Evolutionary conservation across 345 rosid genomes (phyloP), one percentile per base, ranked within the genome.

Genomic region (Theobroma cacao): DNA sequence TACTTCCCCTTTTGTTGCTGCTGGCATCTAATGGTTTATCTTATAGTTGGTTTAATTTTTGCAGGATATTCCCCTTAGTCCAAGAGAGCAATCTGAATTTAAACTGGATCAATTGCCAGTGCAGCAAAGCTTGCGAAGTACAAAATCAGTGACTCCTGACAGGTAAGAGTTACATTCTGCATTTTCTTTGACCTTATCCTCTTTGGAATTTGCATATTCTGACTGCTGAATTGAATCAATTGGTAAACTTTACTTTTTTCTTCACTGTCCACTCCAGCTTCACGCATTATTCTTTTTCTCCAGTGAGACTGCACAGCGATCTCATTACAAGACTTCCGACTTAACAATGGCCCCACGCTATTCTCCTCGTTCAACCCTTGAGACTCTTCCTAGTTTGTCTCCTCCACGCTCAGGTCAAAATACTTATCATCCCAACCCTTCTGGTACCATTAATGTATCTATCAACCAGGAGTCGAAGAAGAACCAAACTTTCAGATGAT

Each of bases 331-430:
- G 76, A 82, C 81, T 84, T 78, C 89, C 73, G 79, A 91, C 77
- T 58, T 95, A 75, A 81, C 61, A 22, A 78, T 48, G 56, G 60
- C 80, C 56, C 52, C 87, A 30, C 84, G 75, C 60, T 83, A 75
- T 50, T 88, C 88, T 65, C 91, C 91, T 34, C 84, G 90, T 34
- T 88, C 93, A 7, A 87, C 85, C 26, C 91, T 81, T 0, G 92
- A 91, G 81, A 82, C 82, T 73, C 86, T 81, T 70, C 92, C 91
- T 47, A 68, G 81, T 82, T 75, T 75, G 70, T 86, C 84, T 80
- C 86, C 89, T 81, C 74, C 65, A 15, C 12, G 31, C 72, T 77
- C 85, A 0, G 72, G 78, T 73, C 67, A 53, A 50, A 68, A 55
- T 63, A 58, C 24, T 14, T 47, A 38, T 74, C 75, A 73, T 11